Conservation (phyloP, 495 filamentous ascomycete species). For the Annulohypoxylon nitens region DNA sequence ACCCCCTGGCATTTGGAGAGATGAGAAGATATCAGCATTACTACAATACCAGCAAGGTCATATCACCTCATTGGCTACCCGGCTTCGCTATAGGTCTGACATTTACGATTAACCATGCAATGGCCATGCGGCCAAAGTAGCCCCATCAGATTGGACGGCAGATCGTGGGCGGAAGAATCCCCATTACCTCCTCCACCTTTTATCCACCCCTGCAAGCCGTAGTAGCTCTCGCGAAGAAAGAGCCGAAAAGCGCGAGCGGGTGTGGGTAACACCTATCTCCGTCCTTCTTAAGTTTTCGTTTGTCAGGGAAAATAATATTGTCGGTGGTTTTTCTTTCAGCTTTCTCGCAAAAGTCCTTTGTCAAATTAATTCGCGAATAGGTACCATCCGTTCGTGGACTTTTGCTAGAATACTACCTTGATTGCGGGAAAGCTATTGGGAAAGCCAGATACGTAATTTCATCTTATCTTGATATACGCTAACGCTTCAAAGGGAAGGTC, state of each 20-base stretch:
- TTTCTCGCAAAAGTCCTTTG: background rate
- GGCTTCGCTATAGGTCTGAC: conserved; percentile 12
- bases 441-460: background rate
- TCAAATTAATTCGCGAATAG: background rate
- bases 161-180: conserved; percentile 17
- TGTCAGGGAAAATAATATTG: background rate
- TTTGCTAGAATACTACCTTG: background rate
- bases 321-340: background rate
- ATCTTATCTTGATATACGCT: conserved; percentile 14
- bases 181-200: conserved; percentile 1
- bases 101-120: conserved; percentile 15
- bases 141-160: conserved; percentile 30
- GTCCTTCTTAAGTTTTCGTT: background rate
- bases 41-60: conserved; percentile 3
- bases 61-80: conserved; percentile 20
- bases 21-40: conserved; percentile 9
- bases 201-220: background rate
- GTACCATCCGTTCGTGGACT: background rate
- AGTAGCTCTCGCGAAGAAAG: conserved; percentile 1
- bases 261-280: conserved; percentile 5
- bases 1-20: conserved; percentile 28
- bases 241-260: conserved; percentile 29
- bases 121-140: conserved; percentile 4
- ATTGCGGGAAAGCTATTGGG: background rate
- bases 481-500: conserved; percentile 18